Percentiles rank a stretch among this genome's conserved stretches.
These are phyloP conservation scores for Nannizziopsis barbatae DNA, from an alignment of 2,329 filamentous ascomycete species.

Conservation along the genomic window DNA sequence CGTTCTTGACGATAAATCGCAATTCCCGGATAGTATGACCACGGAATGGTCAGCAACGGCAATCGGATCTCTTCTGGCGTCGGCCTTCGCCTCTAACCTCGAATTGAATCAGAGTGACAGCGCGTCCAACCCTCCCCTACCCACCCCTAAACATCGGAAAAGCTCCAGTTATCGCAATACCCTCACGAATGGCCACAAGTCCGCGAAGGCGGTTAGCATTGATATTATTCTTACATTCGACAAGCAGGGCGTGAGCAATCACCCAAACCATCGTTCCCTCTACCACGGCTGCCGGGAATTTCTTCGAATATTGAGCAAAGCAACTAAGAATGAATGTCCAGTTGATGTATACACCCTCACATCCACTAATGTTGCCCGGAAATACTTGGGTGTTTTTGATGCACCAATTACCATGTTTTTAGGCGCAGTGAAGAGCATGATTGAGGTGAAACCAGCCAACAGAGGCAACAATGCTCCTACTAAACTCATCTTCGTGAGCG, in stretches of 20 bases:
- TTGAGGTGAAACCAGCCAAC: conserved; percentile 3
- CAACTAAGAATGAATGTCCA: conserved; percentile 53
- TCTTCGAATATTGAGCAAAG: conserved; percentile 53
- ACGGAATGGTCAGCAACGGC: conserved; percentile 60
- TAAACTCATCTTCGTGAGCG: conserved; percentile 58
- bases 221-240: conserved; percentile 90
- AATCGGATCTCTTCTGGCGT: conserved; percentile 58
- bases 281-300: conserved; percentile 72
- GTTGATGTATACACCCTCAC: conserved; percentile 78
- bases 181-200: conserved; percentile 22
- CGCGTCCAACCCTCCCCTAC: conserved; percentile 15
- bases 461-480: conserved; percentile 12
- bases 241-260: conserved; percentile 63
- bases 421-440: conserved; percentile 37
- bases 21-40: conserved; percentile 83
- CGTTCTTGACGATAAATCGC: conserved; percentile 64
- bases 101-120: conserved; percentile 15
- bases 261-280: conserved; percentile 88
- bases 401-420: conserved; percentile 55
- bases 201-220: conserved; percentile 47
- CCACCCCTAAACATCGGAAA: conserved; percentile 17
- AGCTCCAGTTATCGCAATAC: conserved; percentile 5
- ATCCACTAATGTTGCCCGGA: conserved; percentile 59
- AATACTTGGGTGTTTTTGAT: conserved; percentile 72
- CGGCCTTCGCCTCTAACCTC: conserved; percentile 61